A percentile compares a stretch with the other conserved stretches of the same genome.
phyloP scores from a whole-genome alignment of 179 eudicot species.

The Camellia oleifera region DNA sequence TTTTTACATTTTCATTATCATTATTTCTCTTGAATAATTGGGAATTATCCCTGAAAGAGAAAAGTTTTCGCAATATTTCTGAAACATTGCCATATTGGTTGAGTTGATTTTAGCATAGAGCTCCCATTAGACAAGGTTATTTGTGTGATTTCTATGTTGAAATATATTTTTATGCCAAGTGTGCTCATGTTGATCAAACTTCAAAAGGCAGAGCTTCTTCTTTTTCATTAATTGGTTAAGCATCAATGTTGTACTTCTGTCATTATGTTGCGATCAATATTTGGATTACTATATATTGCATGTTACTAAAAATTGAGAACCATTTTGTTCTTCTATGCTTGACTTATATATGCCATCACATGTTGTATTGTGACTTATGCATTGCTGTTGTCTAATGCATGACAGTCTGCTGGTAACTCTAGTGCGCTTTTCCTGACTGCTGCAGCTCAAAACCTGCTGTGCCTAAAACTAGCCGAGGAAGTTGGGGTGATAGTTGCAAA shows the following conservation, averaged over 20 bases:
- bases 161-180: not conserved
- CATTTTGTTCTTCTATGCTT: not conserved
- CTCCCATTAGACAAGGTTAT: not conserved
- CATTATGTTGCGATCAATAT: not conserved
- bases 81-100: not conserved
- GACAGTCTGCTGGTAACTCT: constrained; percentile 81
- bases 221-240: not conserved
- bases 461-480: constrained; percentile 72
- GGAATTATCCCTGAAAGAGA: not conserved
- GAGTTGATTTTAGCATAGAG: not conserved
- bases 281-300: not conserved
- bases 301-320: not conserved
- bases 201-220: not conserved
- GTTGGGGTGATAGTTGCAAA: constrained; percentile 63
- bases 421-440: constrained; percentile 94
- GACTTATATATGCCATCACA: not conserved
- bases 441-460: constrained; percentile 82
- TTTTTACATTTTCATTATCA: not conserved
- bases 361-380: constrained; percentile 3
- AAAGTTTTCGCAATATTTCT: not conserved
- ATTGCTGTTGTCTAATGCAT: constrained; percentile 32
- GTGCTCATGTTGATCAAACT: not conserved
- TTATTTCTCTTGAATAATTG: not conserved
- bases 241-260: not conserved
- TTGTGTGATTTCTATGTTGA: not conserved